phyloP scores from a whole-genome alignment of 495 filamentous ascomycete genomes.

The Penicillium paxilli region DNA sequence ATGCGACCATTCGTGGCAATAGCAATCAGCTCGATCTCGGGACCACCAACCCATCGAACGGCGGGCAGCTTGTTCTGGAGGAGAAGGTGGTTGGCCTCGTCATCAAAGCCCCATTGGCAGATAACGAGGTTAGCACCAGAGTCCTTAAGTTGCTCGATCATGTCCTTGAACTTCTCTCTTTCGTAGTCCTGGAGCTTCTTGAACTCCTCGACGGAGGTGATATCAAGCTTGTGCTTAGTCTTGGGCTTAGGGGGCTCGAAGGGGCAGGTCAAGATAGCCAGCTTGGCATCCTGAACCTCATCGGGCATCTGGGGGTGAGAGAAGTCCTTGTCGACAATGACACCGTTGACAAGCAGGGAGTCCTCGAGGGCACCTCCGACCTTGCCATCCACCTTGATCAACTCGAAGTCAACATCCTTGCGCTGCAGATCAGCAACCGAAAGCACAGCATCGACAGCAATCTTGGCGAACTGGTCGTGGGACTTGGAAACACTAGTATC shows the following conservation, averaged over 20 bases:
- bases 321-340: constrained; percentile 99
- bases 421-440: constrained; percentile 94
- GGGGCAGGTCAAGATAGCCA: constrained; percentile 96
- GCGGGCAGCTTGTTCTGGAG: constrained; percentile 95
- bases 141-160: constrained; percentile 97
- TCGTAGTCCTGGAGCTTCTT: constrained; percentile 96
- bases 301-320: constrained; percentile 99
- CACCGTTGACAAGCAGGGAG: constrained; percentile 90
- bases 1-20: constrained; percentile 98
- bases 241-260: constrained; percentile 99
- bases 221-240: constrained; percentile 99
- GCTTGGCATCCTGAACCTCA: constrained; percentile 89
- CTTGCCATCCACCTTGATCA: constrained; percentile 99
- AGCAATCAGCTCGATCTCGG: constrained; percentile 97
- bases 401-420: constrained; percentile 97
- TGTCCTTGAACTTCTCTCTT: constrained; percentile 92
- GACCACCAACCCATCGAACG: constrained; percentile 96
- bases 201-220: constrained; percentile 96
- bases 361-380: constrained; percentile 95
- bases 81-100: constrained; percentile 96
- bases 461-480: constrained; percentile 96
- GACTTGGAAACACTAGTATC: constrained; percentile 82
- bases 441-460: constrained; percentile 94
- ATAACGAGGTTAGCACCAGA: constrained; percentile 97
- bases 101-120: constrained; percentile 99